Evolutionary conservation across 2,329 filamentous ascomycete genomes (phyloP).

Genomic region (Bipolaris zeicola): DNA sequence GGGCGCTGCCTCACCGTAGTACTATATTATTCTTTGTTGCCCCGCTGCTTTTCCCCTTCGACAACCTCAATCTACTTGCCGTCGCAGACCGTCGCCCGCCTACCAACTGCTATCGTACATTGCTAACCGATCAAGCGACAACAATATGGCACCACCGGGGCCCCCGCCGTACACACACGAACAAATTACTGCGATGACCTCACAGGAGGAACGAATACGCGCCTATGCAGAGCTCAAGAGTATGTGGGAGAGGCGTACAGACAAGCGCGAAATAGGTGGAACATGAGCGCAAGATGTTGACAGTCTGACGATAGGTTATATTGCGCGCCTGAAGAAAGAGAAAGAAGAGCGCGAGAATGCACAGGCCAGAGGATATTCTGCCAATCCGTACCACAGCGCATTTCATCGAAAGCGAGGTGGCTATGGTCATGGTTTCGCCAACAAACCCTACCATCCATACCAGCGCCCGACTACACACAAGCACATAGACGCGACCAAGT

Average conservation of each 20-base stretch:
- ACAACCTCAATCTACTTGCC: background rate
- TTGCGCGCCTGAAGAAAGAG: constrained; percentile 29
- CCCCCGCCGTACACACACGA: constrained; percentile 35
- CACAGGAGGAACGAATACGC: constrained; percentile 24
- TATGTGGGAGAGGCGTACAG: constrained; percentile 14
- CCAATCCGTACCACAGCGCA: background rate
- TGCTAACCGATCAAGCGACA: constrained; percentile 8
- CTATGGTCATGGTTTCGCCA: constrained; percentile 11
- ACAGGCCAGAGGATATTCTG: constrained; percentile 11
- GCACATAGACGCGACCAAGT: constrained; percentile 12
- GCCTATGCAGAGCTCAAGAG: constrained; percentile 36
- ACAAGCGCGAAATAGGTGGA: constrained; percentile 5
- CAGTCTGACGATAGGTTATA: constrained; percentile 22
- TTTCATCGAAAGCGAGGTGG: constrained; percentile 16
- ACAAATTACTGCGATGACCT: constrained; percentile 32
- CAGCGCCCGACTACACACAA: constrained; percentile 16
- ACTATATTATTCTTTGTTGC: constrained; percentile 14
- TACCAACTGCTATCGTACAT: constrained; percentile 1
- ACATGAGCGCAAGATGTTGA: constrained; percentile 18
- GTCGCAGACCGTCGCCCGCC: background rate
- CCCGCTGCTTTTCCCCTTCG: constrained; percentile 9
- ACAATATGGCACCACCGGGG: constrained; percentile 28
- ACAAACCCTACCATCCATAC: constrained; percentile 30
- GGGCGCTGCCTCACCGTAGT: background rate
- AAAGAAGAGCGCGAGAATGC: constrained; percentile 19